Evolutionary conservation across 1,284 basidiomycete species (phyloP).

Genomic region (Malassezia obtusa): DNA sequence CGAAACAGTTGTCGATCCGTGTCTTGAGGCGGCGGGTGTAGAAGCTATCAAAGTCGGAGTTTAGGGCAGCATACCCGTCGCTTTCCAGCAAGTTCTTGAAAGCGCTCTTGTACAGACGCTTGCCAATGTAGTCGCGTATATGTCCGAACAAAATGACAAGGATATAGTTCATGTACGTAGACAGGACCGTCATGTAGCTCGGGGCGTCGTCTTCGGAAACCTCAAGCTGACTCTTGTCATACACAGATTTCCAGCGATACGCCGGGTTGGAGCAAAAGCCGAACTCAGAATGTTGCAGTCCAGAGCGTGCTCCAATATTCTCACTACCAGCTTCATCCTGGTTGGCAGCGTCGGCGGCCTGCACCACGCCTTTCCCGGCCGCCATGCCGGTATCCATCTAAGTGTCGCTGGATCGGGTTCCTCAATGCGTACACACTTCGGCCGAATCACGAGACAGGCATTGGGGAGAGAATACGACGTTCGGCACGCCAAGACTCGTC

Average conservation of each 20-base stretch:
- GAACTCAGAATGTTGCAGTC: slow-evolving; percentile 63
- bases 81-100: slow-evolving; percentile 59
- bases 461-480: background rate
- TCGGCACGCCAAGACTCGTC: background rate
- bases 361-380: background rate
- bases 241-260: slow-evolving; percentile 61
- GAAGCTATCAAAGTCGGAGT: slow-evolving; percentile 98
- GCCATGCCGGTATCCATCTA: background rate
- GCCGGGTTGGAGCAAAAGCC: slow-evolving; percentile 67
- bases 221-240: slow-evolving; percentile 48
- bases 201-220: slow-evolving; percentile 58
- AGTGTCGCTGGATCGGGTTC: too few species aligned
- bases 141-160: slow-evolving; percentile 70
- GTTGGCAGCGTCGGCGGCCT: background rate
- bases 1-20: slow-evolving; percentile 92
- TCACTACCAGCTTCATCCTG: background rate
- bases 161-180: slow-evolving; percentile 63
- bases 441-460: background rate
- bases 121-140: slow-evolving; percentile 87
- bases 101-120: slow-evolving; percentile 62
- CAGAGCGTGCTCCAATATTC: background rate
- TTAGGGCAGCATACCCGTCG: slow-evolving; percentile 71
- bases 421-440: too few species aligned
- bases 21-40: slow-evolving; percentile 90
- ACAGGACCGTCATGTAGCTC: slow-evolving; percentile 77